These are phyloP conservation scores for Aphanomyces stellatus DNA, from an alignment of 352 stramenopile genomes.

Conservation along the genomic window DNA sequence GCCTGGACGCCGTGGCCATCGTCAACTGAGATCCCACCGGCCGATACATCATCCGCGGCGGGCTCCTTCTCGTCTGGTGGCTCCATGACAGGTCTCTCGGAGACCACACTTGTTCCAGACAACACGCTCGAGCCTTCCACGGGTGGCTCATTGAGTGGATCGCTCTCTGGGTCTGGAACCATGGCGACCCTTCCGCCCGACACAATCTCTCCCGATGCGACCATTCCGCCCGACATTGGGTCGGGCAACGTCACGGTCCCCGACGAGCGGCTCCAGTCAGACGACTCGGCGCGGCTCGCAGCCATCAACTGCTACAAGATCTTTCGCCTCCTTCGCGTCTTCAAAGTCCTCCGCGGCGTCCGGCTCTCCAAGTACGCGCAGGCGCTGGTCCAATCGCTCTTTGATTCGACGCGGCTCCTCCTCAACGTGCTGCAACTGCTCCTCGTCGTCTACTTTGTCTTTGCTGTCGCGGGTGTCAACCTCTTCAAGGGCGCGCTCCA, in stretches of 20 bases:
- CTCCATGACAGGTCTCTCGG: background rate
- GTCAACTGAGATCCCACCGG: too few relatives aligned
- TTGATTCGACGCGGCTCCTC: slow-evolving; percentile 34
- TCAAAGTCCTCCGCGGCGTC: slow-evolving; percentile 36
- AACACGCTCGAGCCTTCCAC: background rate
- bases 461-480: slow-evolving; percentile 21
- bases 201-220: background rate
- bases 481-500: slow-evolving; percentile 22
- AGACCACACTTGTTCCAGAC: too few relatives aligned
- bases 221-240: background rate
- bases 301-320: background rate
- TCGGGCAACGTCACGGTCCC: background rate
- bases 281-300: background rate
- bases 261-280: background rate
- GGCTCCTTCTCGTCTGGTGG: background rate
- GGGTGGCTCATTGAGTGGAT: too few relatives aligned
- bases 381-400: slow-evolving; percentile 35
- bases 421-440: slow-evolving; percentile 30
- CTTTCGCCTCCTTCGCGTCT: slow-evolving; percentile 21
- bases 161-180: too few relatives aligned
- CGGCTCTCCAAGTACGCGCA: slow-evolving; percentile 35
- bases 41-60: too few relatives aligned
- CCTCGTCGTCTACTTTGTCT: slow-evolving; percentile 23
- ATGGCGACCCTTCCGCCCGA: background rate
- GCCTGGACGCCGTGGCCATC: too few relatives aligned